These are phyloP conservation scores for Metschnikowia picachoensis DNA, from an alignment of 805 yeast species.

Conservation along the genomic window DNA sequence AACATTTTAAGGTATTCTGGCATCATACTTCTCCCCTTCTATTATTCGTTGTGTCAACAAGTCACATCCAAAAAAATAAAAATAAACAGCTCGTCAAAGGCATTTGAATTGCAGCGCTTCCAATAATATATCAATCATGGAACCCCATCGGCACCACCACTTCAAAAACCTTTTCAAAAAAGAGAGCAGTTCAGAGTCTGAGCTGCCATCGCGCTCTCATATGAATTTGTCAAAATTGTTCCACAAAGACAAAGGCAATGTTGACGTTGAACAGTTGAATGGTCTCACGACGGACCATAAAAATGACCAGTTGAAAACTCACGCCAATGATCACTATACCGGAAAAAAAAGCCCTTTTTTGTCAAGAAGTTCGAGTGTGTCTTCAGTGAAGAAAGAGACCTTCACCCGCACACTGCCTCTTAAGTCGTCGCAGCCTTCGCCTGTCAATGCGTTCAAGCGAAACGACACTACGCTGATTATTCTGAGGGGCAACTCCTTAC, in stretches of 20 bases:
- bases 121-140: neutral
- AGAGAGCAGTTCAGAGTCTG: slow-evolving; percentile 15
- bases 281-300: no score
- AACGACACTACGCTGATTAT: slow-evolving; percentile 12
- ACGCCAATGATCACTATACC: neutral
- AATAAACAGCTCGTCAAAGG: no score
- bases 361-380: slow-evolving; percentile 3
- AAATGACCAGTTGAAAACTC: neutral
- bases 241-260: slow-evolving; percentile 18
- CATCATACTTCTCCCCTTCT: no score
- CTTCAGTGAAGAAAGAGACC: neutral
- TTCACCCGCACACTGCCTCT: slow-evolving; percentile 1
- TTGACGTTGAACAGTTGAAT: neutral
- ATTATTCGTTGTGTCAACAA: no score
- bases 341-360: neutral
- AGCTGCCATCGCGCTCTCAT: slow-evolving; percentile 13
- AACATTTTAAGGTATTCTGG: no score
- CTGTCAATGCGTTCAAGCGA: slow-evolving; percentile 9
- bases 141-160: slow-evolving; percentile 15
- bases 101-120: neutral
- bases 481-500: slow-evolving; percentile 12
- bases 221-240: slow-evolving; percentile 21
- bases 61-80: no score
- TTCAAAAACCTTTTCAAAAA: slow-evolving; percentile 22
- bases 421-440: slow-evolving; percentile 7